A percentile compares a stretch with the other conserved stretches of the same genome.
phyloP scores from a whole-genome alignment of 2,329 filamentous ascomycete species.

The Sporothrix euskadiensis region DNA sequence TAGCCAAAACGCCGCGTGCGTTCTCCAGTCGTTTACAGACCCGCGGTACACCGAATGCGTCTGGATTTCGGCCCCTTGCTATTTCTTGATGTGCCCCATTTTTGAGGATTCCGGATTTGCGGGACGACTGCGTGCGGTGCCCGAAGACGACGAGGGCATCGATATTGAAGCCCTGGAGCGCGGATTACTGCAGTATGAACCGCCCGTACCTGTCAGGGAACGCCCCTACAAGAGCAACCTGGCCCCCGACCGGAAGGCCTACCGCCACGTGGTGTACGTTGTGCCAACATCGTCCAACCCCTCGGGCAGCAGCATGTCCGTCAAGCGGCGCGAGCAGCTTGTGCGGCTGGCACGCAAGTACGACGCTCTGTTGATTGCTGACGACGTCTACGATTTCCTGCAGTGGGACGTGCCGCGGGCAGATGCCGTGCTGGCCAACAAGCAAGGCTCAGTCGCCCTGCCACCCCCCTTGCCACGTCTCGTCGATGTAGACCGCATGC shows the following conservation, averaged over 20 bases:
- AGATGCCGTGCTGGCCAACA: not conserved
- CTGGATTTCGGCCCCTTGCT: constrained; percentile 81
- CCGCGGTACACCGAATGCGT: constrained; percentile 71
- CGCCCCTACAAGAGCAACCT: constrained; percentile 34
- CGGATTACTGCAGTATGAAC: constrained; percentile 37
- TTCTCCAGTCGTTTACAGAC: constrained; percentile 80
- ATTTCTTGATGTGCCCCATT: constrained; percentile 81
- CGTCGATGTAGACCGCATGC: constrained; percentile 71
- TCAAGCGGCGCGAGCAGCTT: constrained; percentile 65
- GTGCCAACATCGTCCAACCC: constrained; percentile 91
- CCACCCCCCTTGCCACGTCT: constrained; percentile 63
- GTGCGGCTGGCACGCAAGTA: constrained; percentile 74
- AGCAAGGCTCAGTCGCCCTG: constrained; percentile 38
- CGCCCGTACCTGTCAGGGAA: not conserved
- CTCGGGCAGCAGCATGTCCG: constrained; percentile 76
- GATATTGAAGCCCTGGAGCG: constrained; percentile 63
- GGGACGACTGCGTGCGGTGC: constrained; percentile 65
- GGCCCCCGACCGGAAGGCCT: constrained; percentile 69
- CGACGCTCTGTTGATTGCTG: constrained; percentile 79
- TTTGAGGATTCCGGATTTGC: constrained; percentile 79
- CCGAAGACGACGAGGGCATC: constrained; percentile 76
- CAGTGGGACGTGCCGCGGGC: constrained; percentile 63
- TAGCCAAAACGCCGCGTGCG: constrained; percentile 74
- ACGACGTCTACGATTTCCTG: constrained; percentile 94
- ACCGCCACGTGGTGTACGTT: constrained; percentile 83